Evolutionary conservation across 768 basidiomycete genomes (phyloP), one percentile per base, ranked within the genome.

Genomic region (Lactarius vividus): DNA sequence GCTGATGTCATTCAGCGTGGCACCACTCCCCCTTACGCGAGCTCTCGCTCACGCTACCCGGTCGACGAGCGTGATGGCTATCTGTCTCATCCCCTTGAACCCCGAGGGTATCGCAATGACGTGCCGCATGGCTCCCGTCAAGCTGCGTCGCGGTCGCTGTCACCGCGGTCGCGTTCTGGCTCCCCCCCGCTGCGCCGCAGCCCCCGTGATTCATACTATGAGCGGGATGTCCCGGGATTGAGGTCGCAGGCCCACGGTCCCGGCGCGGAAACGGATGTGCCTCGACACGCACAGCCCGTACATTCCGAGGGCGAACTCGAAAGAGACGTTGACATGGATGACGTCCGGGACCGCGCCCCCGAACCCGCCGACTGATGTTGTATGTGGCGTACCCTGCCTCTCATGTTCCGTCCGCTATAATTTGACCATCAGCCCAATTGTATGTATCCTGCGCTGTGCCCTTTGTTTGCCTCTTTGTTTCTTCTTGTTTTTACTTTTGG

Each of bases 31-130:
- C 46, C 59, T 33, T 61, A 68, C 13, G 59, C 70, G 58, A 65
- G 68, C 55, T 69, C 73, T 53, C 72, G 74, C 56, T 67, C 74
- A 60, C 65, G 68, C 26, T 70, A 75, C 39, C 68, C n/a, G 52
- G 66, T 40, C 37, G 65, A 65, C 70, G 73, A 59, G 65, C 66
- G 66, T 60, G 71, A 65, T 20, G 59, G 55, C 35, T 61, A 69
- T 61, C 11, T 62, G 66, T 46, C 68, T 26, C 68, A 62, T 49
- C 39, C 62, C 46, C 65, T 60, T 16, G 65, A 66, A 23, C 37
- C 56, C 33, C 70, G 70, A 61, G 62, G 62, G 59, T 56, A 59
- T 63, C 61, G 61, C 70, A 57, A 57, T 20, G 58, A 63, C 57
- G 57, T 3, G 58, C 44, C 67, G 59, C 67, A 42, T n/a, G 59